Conservation (phyloP, 495 filamentous ascomycete genomes). For the Amorphotheca resinae region DNA sequence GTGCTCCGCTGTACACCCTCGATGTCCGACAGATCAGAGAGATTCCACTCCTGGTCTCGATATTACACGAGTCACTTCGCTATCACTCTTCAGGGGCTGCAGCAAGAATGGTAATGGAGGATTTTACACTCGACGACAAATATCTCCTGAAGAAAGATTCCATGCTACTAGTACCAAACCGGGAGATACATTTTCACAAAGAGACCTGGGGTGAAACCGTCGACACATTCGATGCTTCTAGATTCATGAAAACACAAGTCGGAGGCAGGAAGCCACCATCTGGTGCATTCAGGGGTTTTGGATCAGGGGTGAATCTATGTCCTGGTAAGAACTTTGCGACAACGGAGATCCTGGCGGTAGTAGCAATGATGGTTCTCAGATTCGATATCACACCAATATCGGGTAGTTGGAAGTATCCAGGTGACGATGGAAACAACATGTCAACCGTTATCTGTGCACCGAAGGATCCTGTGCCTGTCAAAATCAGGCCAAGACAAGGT, state of each 20-base stretch:
- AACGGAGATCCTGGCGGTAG: slow-evolving; percentile 35
- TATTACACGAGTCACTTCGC: background rate
- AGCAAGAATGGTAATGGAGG: background rate
- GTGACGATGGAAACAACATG: background rate
- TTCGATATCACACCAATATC: slow-evolving; percentile 32
- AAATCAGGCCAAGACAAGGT: slow-evolving; percentile 12
- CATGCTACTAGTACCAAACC: background rate
- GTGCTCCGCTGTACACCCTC: background rate
- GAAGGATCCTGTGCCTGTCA: background rate
- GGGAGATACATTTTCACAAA: background rate
- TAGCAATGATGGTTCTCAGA: slow-evolving; percentile 31
- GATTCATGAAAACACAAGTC: no score
- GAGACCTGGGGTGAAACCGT: background rate
- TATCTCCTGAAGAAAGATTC: background rate
- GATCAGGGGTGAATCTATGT: slow-evolving; percentile 34
- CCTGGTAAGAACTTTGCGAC: slow-evolving; percentile 43
- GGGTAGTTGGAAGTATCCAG: background rate
- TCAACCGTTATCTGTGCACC: background rate
- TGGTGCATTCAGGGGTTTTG: background rate
- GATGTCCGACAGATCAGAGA: background rate
- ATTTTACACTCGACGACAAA: background rate
- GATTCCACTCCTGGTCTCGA: background rate
- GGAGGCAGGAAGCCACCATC: background rate
- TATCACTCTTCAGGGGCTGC: background rate
- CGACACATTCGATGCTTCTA: background rate